Base-by-base conservation (phyloP, 192 early-diverging fungal species). In the Entomortierella beljakovae region DNA sequence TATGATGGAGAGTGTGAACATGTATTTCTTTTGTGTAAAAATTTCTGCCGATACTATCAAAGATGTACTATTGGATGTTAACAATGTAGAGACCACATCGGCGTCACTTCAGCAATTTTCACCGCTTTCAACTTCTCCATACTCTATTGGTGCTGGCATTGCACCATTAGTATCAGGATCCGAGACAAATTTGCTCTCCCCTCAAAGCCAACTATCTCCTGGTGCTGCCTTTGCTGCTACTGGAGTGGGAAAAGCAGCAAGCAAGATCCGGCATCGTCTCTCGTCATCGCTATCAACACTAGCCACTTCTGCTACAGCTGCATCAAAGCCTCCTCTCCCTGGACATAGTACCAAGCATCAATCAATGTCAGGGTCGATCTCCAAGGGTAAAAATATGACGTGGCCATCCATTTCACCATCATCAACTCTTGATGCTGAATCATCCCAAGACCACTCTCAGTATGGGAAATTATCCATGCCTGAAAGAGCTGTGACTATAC, bases 11-110 rank as follows among this genome's bases (percentile, higher is more conserved):
- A 68, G 54, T 35, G 31, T 69, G 13, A 33, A 57, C 0, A 49
- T 79, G 38, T 70, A 42, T n/a, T 79, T 69, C 62, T 79, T 79
- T 34, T 79, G 75, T 56, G 70, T 79, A 49, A 68, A 63, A 34
- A 48, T 77, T 34, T 18, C 64, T 2, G 46, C 60, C 2, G 46
- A 51, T 8, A 66, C 51, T 2, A 16, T 77, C 32, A 40, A 35
- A 3, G 53, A 69, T 3, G 61, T 64, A 0, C 25, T 77, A 1
- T 26, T 69, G 28, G 56, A 51, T 10, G 40, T 42, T 22, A 43
- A 34, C 3, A 50, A 18, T 2, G 15, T 59, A 2, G 11, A 23
- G 3, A 35, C 28, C 23, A 2, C 54, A 20, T 33, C 54, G 54
- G 16, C 54, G 18, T 1, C 18, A 20, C 54, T 34, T 4, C 28